Evolutionary conservation across 2,329 filamentous ascomycete genomes (phyloP).

Genomic region (Sordariomycetes sp.): DNA sequence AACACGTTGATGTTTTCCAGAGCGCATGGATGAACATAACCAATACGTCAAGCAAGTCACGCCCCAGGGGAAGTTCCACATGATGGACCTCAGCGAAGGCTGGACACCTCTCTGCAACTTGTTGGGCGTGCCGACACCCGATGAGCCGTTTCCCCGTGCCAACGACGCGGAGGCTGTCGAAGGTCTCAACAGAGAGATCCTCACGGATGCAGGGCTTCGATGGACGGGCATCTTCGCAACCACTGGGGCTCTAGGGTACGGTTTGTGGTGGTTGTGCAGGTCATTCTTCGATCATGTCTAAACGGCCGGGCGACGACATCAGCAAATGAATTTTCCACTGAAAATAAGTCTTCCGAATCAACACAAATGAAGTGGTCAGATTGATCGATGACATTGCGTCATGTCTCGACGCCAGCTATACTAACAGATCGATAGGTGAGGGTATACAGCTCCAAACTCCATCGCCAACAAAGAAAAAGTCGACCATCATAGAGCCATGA

Average conservation of each 20-base stretch:
- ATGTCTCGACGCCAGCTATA: too few species aligned
- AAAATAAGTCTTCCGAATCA: too few species aligned
- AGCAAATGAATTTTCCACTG: too few species aligned
- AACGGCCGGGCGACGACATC: too few species aligned
- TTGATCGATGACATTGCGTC: too few species aligned
- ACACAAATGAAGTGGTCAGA: too few species aligned
- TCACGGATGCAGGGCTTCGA: neutral
- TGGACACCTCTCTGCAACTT: slow-evolving; percentile 28
- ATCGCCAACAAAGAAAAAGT: too few species aligned
- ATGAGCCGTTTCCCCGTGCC: slow-evolving; percentile 5
- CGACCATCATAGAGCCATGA: too few species aligned
- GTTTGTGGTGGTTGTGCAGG: neutral
- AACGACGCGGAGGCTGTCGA: slow-evolving; percentile 9
- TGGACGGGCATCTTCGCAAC: neutral
- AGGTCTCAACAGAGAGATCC: neutral
- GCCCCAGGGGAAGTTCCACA: slow-evolving; percentile 8
- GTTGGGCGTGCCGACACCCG: slow-evolving; percentile 19
- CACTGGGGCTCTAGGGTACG: neutral
- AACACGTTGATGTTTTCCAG: too few species aligned
- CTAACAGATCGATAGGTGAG: too few species aligned
- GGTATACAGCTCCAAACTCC: too few species aligned
- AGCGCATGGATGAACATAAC: slow-evolving; percentile 6
- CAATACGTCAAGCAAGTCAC: slow-evolving; percentile 5
- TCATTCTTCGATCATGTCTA: too few species aligned
- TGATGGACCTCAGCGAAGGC: slow-evolving; percentile 14